phyloP scores from a whole-genome alignment of 202 grass and related monocot species.

The Eragrostis tef region DNA sequence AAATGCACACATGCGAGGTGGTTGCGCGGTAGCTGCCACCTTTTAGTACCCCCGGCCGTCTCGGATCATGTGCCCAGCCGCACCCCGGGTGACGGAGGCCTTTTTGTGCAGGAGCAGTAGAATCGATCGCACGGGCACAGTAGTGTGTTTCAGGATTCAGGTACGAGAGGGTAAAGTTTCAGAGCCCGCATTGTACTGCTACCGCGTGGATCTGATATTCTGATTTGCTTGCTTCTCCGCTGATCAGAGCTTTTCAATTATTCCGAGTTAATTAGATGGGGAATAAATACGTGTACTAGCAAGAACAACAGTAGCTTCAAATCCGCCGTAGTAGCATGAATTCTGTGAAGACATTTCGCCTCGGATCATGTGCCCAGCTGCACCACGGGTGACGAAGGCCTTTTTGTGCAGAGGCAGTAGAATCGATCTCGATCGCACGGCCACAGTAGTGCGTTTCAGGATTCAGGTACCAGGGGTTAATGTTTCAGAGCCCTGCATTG shows the following conservation, averaged over 20 bases:
- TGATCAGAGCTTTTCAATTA: not conserved
- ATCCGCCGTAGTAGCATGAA: not conserved
- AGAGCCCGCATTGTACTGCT: not conserved
- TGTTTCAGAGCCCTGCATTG: not conserved
- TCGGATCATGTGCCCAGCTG: constrained; percentile 52
- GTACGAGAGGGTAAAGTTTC: not conserved
- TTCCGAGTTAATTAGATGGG: not conserved
- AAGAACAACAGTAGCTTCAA: not conserved
- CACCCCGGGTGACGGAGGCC: not conserved
- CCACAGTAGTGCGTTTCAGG: not conserved
- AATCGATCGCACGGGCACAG: not conserved
- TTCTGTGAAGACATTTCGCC: not conserved
- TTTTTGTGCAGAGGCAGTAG: not conserved
- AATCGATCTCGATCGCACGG: not conserved
- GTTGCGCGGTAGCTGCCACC: constrained; percentile 40
- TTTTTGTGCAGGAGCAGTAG: not conserved
- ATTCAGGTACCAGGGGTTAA: not conserved
- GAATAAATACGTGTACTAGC: no score
- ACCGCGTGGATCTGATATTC: not conserved
- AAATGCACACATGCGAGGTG: constrained; percentile 51
- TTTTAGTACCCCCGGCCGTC: constrained; percentile 13
- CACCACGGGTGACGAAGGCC: not conserved
- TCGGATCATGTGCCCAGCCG: constrained; percentile 51
- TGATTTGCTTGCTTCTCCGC: not conserved
- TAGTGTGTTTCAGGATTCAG: not conserved